Evolutionary conservation across 2,329 filamentous ascomycete genomes (phyloP).

Genomic region (Myriosclerotinia scirpicola): DNA sequence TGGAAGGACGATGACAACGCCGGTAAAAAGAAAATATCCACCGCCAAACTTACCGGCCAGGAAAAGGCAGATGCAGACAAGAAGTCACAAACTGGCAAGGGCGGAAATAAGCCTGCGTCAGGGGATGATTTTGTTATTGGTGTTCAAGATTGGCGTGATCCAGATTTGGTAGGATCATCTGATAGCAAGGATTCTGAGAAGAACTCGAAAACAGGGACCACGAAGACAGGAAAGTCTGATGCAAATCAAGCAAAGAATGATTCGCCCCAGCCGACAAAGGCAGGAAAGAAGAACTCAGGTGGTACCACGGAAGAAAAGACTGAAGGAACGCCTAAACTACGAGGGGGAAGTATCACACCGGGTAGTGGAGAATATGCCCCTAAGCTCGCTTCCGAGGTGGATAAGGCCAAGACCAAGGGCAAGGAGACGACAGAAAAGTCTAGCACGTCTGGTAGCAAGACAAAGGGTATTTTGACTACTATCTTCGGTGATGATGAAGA

Average conservation of each 20-base stretch:
- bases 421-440: slow-evolving; percentile 26
- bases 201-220: slow-evolving; percentile 30
- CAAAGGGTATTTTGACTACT: slow-evolving; percentile 49
- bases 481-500: slow-evolving; percentile 51
- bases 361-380: slow-evolving; percentile 68
- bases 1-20: slow-evolving; percentile 57
- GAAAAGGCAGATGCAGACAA: slow-evolving; percentile 40
- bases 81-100: slow-evolving; percentile 34
- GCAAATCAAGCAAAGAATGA: slow-evolving; percentile 31
- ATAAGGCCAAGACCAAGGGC: slow-evolving; percentile 37
- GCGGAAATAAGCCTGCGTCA: slow-evolving; percentile 22
- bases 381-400: slow-evolving; percentile 28
- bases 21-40: slow-evolving; percentile 41
- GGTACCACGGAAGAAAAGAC: slow-evolving; percentile 38
- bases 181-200: slow-evolving; percentile 40
- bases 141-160: slow-evolving; percentile 84
- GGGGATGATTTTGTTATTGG: slow-evolving; percentile 74
- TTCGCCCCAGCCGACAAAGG: slow-evolving; percentile 28
- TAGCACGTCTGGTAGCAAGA: slow-evolving; percentile 28
- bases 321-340: slow-evolving; percentile 43
- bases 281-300: slow-evolving; percentile 36
- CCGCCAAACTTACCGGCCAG: slow-evolving; percentile 44
- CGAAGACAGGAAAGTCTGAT: slow-evolving; percentile 37
- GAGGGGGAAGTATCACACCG: slow-evolving; percentile 68
- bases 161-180: slow-evolving; percentile 59